These are phyloP conservation scores for Debaryomyces psychrophilus DNA, from an alignment of 1,139 yeast species.

Conservation along the genomic window DNA sequence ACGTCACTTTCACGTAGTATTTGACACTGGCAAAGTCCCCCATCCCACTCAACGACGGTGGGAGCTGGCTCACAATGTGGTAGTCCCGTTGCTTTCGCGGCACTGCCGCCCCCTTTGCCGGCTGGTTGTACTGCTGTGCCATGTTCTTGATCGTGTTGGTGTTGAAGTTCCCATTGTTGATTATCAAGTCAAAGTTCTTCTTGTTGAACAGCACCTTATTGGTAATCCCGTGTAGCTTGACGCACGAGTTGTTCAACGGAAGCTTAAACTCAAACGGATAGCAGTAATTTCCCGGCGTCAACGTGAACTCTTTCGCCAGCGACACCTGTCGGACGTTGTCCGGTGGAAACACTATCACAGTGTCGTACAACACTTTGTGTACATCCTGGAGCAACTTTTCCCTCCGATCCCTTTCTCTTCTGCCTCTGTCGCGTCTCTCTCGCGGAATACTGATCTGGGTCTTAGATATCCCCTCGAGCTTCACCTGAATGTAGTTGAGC, in stretches of 20 bases:
- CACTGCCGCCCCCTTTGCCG: not conserved
- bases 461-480: conserved; percentile 58
- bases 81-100: conserved; percentile 22
- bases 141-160: conserved; percentile 23
- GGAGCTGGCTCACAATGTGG: conserved; percentile 51
- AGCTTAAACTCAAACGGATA: conserved; percentile 61
- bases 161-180: conserved; percentile 42
- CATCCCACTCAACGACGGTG: conserved; percentile 58
- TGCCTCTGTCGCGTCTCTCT: conserved; percentile 18
- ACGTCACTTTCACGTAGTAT: conserved; percentile 63
- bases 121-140: conserved; percentile 22
- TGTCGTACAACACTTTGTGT: conserved; percentile 60
- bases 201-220: conserved; percentile 41
- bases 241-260: conserved; percentile 56
- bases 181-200: conserved; percentile 33
- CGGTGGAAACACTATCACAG: conserved; percentile 64
- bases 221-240: conserved; percentile 44
- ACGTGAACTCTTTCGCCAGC: conserved; percentile 55
- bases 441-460: conserved; percentile 39
- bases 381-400: conserved; percentile 41
- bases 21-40: conserved; percentile 51
- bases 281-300: conserved; percentile 60
- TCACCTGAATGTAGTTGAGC: conserved; percentile 56
- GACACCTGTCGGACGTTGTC: conserved; percentile 52
- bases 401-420: conserved; percentile 19